These are phyloP conservation scores for Suaeda aralocaspica DNA, from an alignment of 148 eudicot species.

Conservation along the genomic window DNA sequence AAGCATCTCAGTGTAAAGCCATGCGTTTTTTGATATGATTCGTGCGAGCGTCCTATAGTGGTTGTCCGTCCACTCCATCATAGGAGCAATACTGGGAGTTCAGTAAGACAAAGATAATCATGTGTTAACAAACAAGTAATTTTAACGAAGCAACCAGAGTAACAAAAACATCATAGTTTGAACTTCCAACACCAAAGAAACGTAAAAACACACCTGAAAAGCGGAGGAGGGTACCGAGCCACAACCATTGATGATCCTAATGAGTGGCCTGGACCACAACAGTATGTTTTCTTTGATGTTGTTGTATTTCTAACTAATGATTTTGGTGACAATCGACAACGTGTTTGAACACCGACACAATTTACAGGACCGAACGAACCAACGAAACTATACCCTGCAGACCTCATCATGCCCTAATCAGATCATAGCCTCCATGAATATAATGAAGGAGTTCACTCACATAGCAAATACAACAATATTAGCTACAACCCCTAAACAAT, in stretches of 20 bases:
- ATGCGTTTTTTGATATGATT: constrained; percentile 76
- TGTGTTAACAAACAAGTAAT: background rate
- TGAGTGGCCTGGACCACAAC: constrained; percentile 30
- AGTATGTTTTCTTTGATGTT: constrained; percentile 35
- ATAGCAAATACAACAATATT: constrained; percentile 23
- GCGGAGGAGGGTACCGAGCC: constrained; percentile 65
- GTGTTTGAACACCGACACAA: constrained; percentile 43
- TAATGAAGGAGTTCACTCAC: constrained; percentile 46
- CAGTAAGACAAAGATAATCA: background rate
- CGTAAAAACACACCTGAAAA: constrained; percentile 58
- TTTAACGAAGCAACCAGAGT: background rate
- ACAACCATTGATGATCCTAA: constrained; percentile 53
- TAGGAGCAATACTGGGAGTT: constrained; percentile 81
- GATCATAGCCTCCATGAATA: constrained; percentile 42
- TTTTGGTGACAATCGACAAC: constrained; percentile 35
- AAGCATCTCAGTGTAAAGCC: constrained; percentile 97
- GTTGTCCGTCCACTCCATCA: constrained; percentile 99
- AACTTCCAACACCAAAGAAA: background rate
- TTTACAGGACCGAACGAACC: constrained; percentile 60
- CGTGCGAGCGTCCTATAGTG: constrained; percentile 86
- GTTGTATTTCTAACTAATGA: constrained; percentile 20
- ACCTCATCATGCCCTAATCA: constrained; percentile 62
- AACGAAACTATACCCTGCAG: constrained; percentile 63
- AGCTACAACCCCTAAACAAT: no score
- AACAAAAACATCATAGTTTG: background rate